Evolutionary conservation across 176 grass and related monocot genomes (phyloP).

Genomic region (Ananas comosus): DNA sequence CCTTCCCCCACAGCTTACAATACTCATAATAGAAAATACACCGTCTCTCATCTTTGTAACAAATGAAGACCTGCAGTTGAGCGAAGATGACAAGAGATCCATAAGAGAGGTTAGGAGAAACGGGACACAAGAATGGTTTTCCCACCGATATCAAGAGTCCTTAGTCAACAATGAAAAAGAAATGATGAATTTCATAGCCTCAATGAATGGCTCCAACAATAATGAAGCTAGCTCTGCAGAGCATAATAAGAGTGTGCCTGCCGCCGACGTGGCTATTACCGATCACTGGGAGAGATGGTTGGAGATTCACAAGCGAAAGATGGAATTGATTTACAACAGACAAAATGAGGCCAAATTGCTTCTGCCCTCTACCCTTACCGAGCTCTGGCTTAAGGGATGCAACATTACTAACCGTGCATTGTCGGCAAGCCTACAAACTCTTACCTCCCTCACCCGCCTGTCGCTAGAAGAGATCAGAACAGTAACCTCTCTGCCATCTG

Average conservation of each 20-base stretch:
- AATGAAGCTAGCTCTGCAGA: no score
- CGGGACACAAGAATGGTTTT: no score
- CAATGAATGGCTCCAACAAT: no score
- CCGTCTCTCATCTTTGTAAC: not conserved
- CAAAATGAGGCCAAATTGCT: not conserved
- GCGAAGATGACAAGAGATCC: not conserved
- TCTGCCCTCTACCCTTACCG: not conserved
- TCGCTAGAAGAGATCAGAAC: not conserved
- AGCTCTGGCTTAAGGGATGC: not conserved
- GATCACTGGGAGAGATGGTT: no score
- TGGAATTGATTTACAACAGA: no score
- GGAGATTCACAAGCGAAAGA: no score
- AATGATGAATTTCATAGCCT: no score
- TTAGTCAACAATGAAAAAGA: no score
- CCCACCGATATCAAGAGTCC: no score
- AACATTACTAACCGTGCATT: not conserved
- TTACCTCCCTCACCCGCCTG: not conserved
- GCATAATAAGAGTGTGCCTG: no score
- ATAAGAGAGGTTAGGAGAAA: not conserved
- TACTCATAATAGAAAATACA: not conserved
- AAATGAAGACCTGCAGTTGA: not conserved
- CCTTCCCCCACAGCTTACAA: not conserved
- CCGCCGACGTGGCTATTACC: no score
- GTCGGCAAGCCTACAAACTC: not conserved
- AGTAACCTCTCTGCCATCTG: not conserved